These are phyloP conservation scores for Fusarium veterinarium DNA, from an alignment of 2,329 filamentous ascomycete genomes.

Conservation along the genomic window DNA sequence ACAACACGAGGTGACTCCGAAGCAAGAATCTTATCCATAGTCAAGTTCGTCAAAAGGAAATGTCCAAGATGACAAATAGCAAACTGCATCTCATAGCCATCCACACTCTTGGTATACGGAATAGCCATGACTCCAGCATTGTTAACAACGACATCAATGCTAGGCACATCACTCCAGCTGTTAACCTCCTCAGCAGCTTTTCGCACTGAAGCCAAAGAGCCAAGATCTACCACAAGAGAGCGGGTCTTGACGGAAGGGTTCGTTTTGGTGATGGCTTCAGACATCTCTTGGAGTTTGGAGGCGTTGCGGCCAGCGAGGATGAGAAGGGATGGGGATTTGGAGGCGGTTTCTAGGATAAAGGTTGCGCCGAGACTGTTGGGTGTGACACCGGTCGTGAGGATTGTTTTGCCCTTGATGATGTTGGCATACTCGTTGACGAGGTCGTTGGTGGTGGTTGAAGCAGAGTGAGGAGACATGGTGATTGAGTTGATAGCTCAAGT, in stretches of 20 bases:
- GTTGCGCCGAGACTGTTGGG: conserved; percentile 53
- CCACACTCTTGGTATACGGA: conserved; percentile 44
- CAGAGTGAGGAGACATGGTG: conserved; percentile 32
- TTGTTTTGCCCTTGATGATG: conserved; percentile 51
- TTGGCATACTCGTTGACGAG: conserved; percentile 46
- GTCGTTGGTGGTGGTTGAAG: conserved; percentile 41
- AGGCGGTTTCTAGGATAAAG: conserved; percentile 53
- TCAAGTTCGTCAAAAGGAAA: conserved; percentile 58
- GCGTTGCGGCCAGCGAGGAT: conserved; percentile 59
- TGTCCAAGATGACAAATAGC: conserved; percentile 59
- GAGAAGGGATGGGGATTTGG: conserved; percentile 54
- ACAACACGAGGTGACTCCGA: conserved; percentile 52
- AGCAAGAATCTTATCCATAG: conserved; percentile 56
- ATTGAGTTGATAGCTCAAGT: background rate
- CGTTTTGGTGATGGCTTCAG: conserved; percentile 49
- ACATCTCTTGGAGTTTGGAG: conserved; percentile 53
- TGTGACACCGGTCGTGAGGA: conserved; percentile 58
- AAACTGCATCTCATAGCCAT: conserved; percentile 58
- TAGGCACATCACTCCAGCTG: conserved; percentile 46
- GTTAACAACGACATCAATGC: conserved; percentile 56
- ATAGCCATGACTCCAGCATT: conserved; percentile 58
- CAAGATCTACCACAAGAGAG: conserved; percentile 53
- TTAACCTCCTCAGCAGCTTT: conserved; percentile 52
- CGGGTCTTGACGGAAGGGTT: conserved; percentile 50
- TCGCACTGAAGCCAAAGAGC: conserved; percentile 54